These are phyloP conservation scores for Colletotrichum destructivum DNA, from an alignment of 2,329 filamentous ascomycete genomes.

Conservation along the genomic window DNA sequence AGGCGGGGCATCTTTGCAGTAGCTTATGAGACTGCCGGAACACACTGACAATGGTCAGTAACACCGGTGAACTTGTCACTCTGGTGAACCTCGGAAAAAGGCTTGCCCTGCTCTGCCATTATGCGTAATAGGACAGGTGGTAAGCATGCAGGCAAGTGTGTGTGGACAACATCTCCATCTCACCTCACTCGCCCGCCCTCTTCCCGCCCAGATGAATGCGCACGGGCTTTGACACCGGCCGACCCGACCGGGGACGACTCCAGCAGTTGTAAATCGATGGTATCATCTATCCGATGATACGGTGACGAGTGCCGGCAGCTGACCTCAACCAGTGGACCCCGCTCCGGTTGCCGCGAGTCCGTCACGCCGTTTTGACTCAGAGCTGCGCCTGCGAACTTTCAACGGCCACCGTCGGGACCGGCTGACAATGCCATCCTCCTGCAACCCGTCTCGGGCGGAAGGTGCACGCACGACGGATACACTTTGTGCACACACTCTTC, in stretches of 20 bases:
- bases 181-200: not conserved
- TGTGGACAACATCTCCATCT: not conserved
- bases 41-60: not conserved
- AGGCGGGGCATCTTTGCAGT: constrained; percentile 9
- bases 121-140: not conserved
- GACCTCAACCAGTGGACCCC: constrained; percentile 20
- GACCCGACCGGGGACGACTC: not conserved
- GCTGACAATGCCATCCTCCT: not conserved
- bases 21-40: not conserved
- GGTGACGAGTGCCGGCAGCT: constrained; percentile 21
- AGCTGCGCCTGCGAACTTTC: constrained; percentile 18
- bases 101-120: not conserved
- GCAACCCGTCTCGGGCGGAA: not conserved
- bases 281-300: constrained; percentile 8
- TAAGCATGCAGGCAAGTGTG: not conserved
- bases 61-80: constrained; percentile 6
- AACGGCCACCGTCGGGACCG: constrained; percentile 18
- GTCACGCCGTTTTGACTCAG: constrained; percentile 34
- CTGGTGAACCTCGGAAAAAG: not conserved
- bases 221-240: not conserved
- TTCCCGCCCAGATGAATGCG: not conserved
- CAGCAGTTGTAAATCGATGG: not conserved
- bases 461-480: not conserved
- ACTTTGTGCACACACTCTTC: not conserved
- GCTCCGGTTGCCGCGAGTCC: constrained; percentile 13